These are phyloP conservation scores for Lactuca sativa DNA, from an alignment of 129 eudicot genomes.

Conservation along the genomic window DNA sequence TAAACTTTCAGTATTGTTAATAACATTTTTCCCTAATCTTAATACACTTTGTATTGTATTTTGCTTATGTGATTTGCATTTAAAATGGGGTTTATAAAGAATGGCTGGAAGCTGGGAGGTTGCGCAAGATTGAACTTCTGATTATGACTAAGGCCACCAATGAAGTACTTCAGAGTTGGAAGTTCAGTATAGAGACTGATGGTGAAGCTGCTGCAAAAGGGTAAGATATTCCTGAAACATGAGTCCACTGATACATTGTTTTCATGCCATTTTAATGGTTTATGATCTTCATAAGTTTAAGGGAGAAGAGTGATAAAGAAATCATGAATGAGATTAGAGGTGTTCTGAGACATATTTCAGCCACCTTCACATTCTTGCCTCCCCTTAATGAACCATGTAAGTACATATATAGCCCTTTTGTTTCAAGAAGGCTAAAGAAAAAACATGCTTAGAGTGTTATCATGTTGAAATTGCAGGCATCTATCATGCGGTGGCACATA, in stretches of 20 bases:
- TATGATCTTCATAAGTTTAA: too few relatives aligned
- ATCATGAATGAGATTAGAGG: conserved; percentile 97
- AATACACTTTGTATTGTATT: not conserved
- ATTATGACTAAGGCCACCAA: conserved; percentile 79
- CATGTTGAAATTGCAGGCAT: conserved; percentile 53
- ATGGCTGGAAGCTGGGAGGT: conserved; percentile 92
- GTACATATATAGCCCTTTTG: conserved; percentile 1
- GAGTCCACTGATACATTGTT: not conserved
- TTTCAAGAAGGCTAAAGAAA: not conserved
- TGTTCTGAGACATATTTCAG: conserved; percentile 89
- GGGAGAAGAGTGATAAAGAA: conserved; percentile 28
- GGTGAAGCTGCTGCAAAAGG: conserved; percentile 79
- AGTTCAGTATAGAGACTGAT: conserved; percentile 89
- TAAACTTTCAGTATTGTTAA: conserved; percentile 21
- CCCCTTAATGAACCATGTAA: conserved; percentile 94
- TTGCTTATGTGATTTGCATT: not conserved
- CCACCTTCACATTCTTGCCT: conserved; percentile 87
- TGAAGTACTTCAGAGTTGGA: conserved; percentile 95
- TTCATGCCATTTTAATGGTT: not conserved
- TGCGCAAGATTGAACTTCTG: conserved; percentile 81
- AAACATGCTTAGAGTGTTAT: not conserved
- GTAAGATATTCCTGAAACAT: conserved; percentile 34
- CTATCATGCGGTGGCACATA: conserved; percentile 82
- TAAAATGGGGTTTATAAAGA: conserved; percentile 38
- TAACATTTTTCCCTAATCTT: not conserved